Evolutionary conservation across 2,329 filamentous ascomycete genomes (phyloP).

Genomic region (Aspergillus sp.): DNA sequence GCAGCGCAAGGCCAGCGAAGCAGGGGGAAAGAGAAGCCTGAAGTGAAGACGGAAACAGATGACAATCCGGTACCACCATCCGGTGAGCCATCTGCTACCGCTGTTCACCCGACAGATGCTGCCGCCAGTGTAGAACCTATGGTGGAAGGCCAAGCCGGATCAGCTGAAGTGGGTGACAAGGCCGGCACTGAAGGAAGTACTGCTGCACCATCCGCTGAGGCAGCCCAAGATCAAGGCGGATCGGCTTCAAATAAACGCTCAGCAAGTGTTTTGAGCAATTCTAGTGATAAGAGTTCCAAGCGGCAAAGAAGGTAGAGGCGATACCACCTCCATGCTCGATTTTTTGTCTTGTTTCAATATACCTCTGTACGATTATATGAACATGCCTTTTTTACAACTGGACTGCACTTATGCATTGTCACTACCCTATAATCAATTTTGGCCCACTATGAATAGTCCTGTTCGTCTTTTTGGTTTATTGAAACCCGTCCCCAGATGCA

Average conservation of each 20-base stretch:
- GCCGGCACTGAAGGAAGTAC: not conserved
- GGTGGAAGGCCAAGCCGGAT: not conserved
- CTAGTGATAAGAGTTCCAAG: constrained; percentile 57
- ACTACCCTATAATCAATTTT: too few species aligned
- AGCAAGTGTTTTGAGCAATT: constrained; percentile 70
- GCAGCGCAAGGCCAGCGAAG: constrained; percentile 29
- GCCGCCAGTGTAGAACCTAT: not conserved
- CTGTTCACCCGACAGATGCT: constrained; percentile 8
- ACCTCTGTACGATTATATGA: constrained; percentile 31
- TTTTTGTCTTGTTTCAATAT: constrained; percentile 13
- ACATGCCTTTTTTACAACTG: not conserved
- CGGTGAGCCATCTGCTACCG: constrained; percentile 7
- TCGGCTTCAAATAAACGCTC: constrained; percentile 63
- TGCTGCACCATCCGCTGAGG: not conserved
- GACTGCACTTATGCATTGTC: too few species aligned
- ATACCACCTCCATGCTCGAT: not conserved
- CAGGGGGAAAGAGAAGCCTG: constrained; percentile 22
- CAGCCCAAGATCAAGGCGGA: not conserved
- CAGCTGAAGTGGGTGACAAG: not conserved
- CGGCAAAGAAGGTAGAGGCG: constrained; percentile 40
- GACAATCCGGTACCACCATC: constrained; percentile 16
- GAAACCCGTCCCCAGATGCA: too few species aligned
- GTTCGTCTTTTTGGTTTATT: too few species aligned
- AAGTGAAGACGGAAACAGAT: constrained; percentile 32
- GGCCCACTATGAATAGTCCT: too few species aligned